Evolutionary conservation across 2,329 filamentous ascomycete species (phyloP).

Genomic region (Sclerotinia nivalis): DNA sequence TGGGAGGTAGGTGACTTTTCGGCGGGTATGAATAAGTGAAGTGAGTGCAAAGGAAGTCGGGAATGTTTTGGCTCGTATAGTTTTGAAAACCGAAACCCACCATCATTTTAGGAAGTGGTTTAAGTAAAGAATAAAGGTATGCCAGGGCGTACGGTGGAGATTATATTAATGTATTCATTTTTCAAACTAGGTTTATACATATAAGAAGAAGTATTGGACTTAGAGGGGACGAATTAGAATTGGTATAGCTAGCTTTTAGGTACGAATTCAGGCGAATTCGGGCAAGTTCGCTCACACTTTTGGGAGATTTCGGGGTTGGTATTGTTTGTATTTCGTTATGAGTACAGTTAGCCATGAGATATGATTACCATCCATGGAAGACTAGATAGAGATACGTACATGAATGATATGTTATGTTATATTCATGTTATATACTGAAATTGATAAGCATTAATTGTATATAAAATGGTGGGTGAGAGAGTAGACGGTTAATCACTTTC

Average conservation of each 20-base stretch:
- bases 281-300: neutral
- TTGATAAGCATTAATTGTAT: no score
- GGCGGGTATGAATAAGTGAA: neutral
- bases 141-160: neutral
- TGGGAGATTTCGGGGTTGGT: neutral
- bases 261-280: no score
- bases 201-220: neutral
- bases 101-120: neutral
- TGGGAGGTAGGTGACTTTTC: neutral
- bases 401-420: neutral
- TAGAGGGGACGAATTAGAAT: neutral
- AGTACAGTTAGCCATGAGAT: no score
- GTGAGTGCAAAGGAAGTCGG: neutral
- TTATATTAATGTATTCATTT: neutral
- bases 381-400: neutral
- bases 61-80: neutral
- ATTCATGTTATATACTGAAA: neutral
- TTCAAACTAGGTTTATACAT: neutral
- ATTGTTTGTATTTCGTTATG: neutral
- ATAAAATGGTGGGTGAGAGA: no score
- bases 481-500: no score
- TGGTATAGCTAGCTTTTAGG: neutral
- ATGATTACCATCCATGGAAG: no score
- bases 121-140: no score
- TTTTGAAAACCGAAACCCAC: neutral